phyloP scores from a whole-genome alignment of 2,329 filamentous ascomycete species.

The Bertia moriformis region DNA sequence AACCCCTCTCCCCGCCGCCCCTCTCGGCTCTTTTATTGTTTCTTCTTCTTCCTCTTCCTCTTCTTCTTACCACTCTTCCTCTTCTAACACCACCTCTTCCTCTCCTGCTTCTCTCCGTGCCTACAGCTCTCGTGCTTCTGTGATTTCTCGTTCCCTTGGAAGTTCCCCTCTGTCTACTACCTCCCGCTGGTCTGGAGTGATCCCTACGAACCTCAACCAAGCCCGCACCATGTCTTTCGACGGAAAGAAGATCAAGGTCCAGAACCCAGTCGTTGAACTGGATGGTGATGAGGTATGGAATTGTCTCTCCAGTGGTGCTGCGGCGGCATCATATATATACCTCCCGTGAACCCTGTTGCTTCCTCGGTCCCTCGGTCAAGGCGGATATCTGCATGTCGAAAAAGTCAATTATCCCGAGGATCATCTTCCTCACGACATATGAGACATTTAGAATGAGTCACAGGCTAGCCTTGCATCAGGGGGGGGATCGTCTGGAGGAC shows the following conservation, averaged over 20 bases:
- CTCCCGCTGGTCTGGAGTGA: background rate
- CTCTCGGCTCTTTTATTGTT: background rate
- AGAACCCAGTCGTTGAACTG: slow-evolving; percentile 96
- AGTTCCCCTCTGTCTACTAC: background rate
- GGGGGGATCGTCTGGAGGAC: too few species aligned
- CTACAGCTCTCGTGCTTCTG: background rate
- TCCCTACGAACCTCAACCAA: background rate
- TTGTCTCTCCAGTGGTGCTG: too few species aligned
- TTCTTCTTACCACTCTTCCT: background rate
- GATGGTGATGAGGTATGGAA: slow-evolving; percentile 50
- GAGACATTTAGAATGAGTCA: too few species aligned
- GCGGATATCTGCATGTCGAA: too few species aligned
- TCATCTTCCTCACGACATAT: too few species aligned
- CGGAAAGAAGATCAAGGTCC: slow-evolving; percentile 86
- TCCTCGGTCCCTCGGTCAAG: too few species aligned
- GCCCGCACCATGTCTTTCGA: slow-evolving; percentile 36
- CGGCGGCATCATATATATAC: too few species aligned
- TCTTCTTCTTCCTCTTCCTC: background rate
- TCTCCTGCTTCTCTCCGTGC: background rate
- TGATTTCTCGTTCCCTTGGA: background rate
- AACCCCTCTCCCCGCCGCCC: too few species aligned
- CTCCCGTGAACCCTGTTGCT: too few species aligned
- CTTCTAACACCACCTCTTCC: background rate
- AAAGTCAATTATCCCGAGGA: too few species aligned
- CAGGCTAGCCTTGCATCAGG: too few species aligned